phyloP scores from a whole-genome alignment of 2,329 filamentous ascomycete genomes.

The Aspergillus latus region DNA sequence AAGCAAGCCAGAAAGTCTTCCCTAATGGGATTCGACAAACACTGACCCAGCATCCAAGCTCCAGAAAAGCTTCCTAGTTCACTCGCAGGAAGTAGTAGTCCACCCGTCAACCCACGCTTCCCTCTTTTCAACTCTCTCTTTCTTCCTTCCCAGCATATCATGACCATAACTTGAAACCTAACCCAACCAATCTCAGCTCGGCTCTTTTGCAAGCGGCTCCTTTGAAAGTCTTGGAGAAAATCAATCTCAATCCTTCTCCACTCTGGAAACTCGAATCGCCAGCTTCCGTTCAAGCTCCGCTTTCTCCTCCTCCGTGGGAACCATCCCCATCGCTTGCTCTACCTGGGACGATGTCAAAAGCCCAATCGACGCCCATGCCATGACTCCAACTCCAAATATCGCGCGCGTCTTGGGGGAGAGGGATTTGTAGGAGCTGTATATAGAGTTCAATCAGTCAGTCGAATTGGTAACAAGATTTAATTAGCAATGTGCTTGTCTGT shows the following conservation, averaged over 20 bases:
- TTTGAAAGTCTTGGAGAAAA: neutral
- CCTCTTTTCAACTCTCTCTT: too few species aligned
- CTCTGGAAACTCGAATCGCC: conserved; percentile 34
- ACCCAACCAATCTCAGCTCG: neutral
- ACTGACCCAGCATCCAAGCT: neutral
- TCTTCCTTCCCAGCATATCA: too few species aligned
- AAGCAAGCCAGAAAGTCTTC: neutral
- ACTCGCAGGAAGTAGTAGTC: too few species aligned
- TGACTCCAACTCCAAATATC: conserved; percentile 69
- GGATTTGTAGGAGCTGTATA: conserved; percentile 64
- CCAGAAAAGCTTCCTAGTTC: neutral
- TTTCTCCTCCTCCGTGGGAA: conserved; percentile 71
- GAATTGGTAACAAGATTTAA: neutral
- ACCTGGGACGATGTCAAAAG: conserved; percentile 71
- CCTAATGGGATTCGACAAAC: neutral
- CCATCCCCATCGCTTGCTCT: conserved; percentile 71
- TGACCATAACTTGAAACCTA: neutral
- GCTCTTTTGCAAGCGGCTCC: too few species aligned
- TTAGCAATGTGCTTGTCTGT: neutral
- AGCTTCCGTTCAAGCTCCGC: conserved; percentile 57
- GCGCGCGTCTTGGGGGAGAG: conserved; percentile 70
- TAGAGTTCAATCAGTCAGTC: neutral
- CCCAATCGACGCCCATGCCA: conserved; percentile 73
- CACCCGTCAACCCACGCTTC: too few species aligned
- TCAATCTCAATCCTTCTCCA: conserved; percentile 30